Percentiles rank a stretch among this genome's conserved stretches.
phyloP scores from a whole-genome alignment of 805 yeast species.

The Millerozyma miso region DNA sequence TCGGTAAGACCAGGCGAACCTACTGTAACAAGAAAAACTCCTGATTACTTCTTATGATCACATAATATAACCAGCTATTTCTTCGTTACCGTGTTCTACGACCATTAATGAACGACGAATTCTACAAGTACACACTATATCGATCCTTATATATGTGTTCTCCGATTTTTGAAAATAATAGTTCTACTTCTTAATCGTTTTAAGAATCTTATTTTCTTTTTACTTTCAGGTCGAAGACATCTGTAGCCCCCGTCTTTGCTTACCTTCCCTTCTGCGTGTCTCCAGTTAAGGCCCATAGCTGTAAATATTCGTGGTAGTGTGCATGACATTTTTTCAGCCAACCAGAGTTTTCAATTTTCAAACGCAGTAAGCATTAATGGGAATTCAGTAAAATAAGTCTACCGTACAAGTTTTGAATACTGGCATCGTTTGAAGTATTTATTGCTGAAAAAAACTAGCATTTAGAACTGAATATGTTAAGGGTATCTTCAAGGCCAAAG shows the following conservation, averaged over 20 bases:
- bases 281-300: no score
- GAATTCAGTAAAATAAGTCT: not conserved
- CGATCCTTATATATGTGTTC: slow-evolving; percentile 3
- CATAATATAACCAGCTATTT: slow-evolving; percentile 1
- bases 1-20: slow-evolving; percentile 98
- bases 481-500: slow-evolving; percentile 15
- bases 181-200: slow-evolving; percentile 1
- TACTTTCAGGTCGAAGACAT: not conserved
- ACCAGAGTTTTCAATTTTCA: slow-evolving; percentile 25
- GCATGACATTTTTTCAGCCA: slow-evolving; percentile 16
- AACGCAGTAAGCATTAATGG: slow-evolving; percentile 6
- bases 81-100: slow-evolving; percentile 4
- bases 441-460: not conserved
- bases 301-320: slow-evolving; percentile 1
- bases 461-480: slow-evolving; percentile 19
- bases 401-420: not conserved
- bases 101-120: slow-evolving; percentile 6
- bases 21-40: slow-evolving; percentile 92
- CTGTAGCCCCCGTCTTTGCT: slow-evolving; percentile 1
- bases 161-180: slow-evolving; percentile 4
- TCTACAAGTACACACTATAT: not conserved
- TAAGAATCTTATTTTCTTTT: not conserved
- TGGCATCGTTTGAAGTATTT: not conserved
- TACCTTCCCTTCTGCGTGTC: not conserved
- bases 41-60: slow-evolving; percentile 80